Base-by-base conservation (phyloP, 2,329 filamentous ascomycete genomes). In the Colletotrichum ledebouriae region DNA sequence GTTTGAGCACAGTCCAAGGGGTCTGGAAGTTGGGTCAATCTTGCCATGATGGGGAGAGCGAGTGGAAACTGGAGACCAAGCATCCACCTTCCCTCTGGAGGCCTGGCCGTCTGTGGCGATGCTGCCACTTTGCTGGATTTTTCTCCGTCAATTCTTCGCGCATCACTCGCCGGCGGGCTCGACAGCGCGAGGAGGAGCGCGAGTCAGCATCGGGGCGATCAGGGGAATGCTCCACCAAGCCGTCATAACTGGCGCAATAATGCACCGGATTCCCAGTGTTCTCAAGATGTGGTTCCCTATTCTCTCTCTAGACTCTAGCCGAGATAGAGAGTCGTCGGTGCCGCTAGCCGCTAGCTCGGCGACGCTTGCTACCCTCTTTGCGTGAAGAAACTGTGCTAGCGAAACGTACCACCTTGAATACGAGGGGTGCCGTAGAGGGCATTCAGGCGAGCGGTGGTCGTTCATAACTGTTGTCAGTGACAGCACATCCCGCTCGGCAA, bases 221-320 rank as follows among this genome's bases (percentile, higher is more conserved):
- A 68, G 55, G 66, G 61, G 66, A 46, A 52, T 17, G 34, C 57
- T 57, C 55, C 66, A 68, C 66, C 56, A 17, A 49, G 10, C 55
- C 55, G 55, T 60, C 61, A 68, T 68, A 59, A 56, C 22, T 68
- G 66, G 65, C 66, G 61, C 56, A 56, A 60, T 59, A 60, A 65
- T 44, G 61, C 20, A 44, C 33, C 50, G 62, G 41, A 44, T 61
- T 52, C 56, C 62, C 55, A 52, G 64, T 46, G 59, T 44, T 53
- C 34, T 5, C 33, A 52, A 25, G 25, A 50, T 15, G 6, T 29
- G 20, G 58, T 46, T 46, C 56, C 20, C 33, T 17, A 17, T 25
- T 11, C 22, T 25, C 17, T 42, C 17, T 17, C 17, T 17, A 17
- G 17, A 17, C 17, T 17, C 46, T 68, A 68, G 47, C 53, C 60